Percentiles rank a stretch among this genome's conserved stretches.
These are phyloP conservation scores for Cyamopsis tetragonoloba DNA, from an alignment of 306 rosid species.

Conservation along the genomic window DNA sequence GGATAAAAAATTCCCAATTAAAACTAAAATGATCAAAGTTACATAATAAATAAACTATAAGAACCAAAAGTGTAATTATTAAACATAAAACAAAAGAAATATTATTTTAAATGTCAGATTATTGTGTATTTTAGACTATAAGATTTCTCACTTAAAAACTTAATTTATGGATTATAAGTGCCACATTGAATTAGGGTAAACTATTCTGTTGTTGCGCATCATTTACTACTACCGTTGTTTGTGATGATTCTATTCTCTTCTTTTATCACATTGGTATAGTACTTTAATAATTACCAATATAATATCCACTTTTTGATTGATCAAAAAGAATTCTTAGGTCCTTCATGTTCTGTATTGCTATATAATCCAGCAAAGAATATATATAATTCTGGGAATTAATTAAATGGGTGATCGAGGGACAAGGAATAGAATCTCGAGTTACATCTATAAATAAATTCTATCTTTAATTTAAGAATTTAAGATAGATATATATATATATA, in stretches of 20 bases:
- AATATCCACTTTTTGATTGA: slow-evolving; percentile 17
- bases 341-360: slow-evolving; percentile 12
- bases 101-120: too few relatives aligned
- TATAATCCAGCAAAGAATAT: slow-evolving; percentile 5
- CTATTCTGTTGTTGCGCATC: not conserved
- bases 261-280: slow-evolving; percentile 5
- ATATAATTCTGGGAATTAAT: slow-evolving; percentile 22
- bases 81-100: too few relatives aligned
- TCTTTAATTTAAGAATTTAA: too few relatives aligned
- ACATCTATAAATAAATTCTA: slow-evolving; percentile 13
- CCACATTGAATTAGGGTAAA: too few relatives aligned
- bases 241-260: slow-evolving; percentile 37
- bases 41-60: too few relatives aligned
- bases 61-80: too few relatives aligned
- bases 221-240: slow-evolving; percentile 26
- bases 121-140: too few relatives aligned
- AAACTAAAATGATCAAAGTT: too few relatives aligned
- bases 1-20: too few relatives aligned
- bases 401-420: not conserved
- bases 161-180: too few relatives aligned
- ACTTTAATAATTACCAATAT: slow-evolving; percentile 17
- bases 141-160: too few relatives aligned
- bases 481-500: too few relatives aligned
- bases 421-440: slow-evolving; percentile 25
- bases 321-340: slow-evolving; percentile 15